These are phyloP conservation scores for Pilasporangium apinafurcum DNA, from an alignment of 352 stramenopile genomes.

Conservation along the genomic window DNA sequence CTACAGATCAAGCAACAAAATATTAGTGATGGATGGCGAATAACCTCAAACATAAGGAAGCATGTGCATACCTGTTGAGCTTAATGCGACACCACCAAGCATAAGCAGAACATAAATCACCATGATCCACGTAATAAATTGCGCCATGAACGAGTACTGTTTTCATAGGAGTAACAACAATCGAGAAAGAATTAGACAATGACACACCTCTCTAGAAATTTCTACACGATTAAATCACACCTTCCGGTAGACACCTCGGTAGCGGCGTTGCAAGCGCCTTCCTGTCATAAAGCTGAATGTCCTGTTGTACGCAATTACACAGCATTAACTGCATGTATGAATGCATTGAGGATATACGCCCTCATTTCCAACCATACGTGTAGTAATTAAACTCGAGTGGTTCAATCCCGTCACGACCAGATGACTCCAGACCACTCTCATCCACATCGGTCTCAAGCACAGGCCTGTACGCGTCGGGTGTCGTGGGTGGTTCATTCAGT, in stretches of 20 bases:
- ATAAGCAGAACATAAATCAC: slow-evolving; percentile 29
- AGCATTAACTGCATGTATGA: no score
- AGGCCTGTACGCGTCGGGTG: no score
- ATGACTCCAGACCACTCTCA: no score
- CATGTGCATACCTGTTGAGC: slow-evolving; percentile 4
- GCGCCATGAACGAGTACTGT: slow-evolving; percentile 25
- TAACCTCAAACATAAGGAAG: not conserved
- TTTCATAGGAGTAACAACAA: no score
- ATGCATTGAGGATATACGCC: no score
- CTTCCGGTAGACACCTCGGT: slow-evolving; percentile 32
- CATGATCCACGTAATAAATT: slow-evolving; percentile 27
- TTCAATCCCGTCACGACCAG: no score
- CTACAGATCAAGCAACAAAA: slow-evolving; percentile 1
- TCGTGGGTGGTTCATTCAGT: no score
- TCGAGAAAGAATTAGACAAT: not conserved
- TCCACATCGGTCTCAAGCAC: no score
- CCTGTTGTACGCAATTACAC: no score
- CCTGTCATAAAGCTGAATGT: slow-evolving; percentile 29
- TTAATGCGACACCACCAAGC: slow-evolving; percentile 11
- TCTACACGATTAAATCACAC: slow-evolving; percentile 3
- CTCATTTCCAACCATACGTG: not conserved
- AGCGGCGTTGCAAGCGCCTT: slow-evolving; percentile 23
- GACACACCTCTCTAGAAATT: not conserved
- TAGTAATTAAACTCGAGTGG: no score
- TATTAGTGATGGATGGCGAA: not conserved